A percentile compares a stretch with the other conserved stretches of the same genome.
Evolutionary conservation across 495 filamentous ascomycete species (phyloP).

Genomic region (Aspergillus sparsus): DNA sequence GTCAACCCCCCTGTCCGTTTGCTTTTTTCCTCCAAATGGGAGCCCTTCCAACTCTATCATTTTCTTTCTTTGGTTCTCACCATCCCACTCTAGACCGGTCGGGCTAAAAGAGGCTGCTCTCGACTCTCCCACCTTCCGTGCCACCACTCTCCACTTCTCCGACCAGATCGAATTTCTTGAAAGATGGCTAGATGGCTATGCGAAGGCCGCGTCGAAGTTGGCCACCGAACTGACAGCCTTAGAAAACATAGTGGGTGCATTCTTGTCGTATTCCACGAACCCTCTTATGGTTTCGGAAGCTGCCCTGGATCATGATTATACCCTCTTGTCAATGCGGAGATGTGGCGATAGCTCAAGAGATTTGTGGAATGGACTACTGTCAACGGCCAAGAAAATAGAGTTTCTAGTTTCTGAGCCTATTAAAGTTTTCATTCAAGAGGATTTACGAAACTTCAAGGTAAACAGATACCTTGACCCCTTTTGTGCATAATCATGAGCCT

Average conservation of each 20-base stretch:
- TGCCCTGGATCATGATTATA: slow-evolving; percentile 93
- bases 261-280: slow-evolving; percentile 69
- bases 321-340: slow-evolving; percentile 77
- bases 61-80: slow-evolving; percentile 20
- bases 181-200: slow-evolving; percentile 88
- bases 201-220: slow-evolving; percentile 75
- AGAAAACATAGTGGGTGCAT: slow-evolving; percentile 69
- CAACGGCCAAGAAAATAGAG: slow-evolving; percentile 73
- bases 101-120: slow-evolving; percentile 90
- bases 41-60: background rate
- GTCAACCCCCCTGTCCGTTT: slow-evolving; percentile 16
- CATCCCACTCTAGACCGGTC: slow-evolving; percentile 62
- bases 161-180: slow-evolving; percentile 92
- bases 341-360: slow-evolving; percentile 83
- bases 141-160: slow-evolving; percentile 81
- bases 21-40: background rate
- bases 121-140: slow-evolving; percentile 93
- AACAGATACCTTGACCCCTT: background rate
- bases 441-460: slow-evolving; percentile 68
- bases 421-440: slow-evolving; percentile 68
- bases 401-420: slow-evolving; percentile 78
- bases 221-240: slow-evolving; percentile 68
- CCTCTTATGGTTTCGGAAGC: slow-evolving; percentile 74
- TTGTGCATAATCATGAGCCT: background rate
- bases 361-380: slow-evolving; percentile 77